Evolutionary conservation across 2,329 filamentous ascomycete genomes (phyloP).

Genomic region (Aschersonia sp.): DNA sequence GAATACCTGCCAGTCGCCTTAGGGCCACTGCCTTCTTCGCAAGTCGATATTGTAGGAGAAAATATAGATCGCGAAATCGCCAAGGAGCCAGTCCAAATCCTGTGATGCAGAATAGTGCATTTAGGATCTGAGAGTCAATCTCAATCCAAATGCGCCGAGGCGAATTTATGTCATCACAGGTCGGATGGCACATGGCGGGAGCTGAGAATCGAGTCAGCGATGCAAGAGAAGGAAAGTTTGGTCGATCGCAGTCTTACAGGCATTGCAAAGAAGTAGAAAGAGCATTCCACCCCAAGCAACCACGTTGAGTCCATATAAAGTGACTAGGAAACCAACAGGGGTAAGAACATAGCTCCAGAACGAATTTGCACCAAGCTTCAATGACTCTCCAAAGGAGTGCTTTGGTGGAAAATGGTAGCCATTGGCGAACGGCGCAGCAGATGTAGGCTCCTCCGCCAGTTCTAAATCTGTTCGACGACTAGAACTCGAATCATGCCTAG

Average conservation of each 20-base stretch:
- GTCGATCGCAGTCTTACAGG: slow-evolving; percentile 11
- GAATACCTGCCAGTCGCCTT: slow-evolving; percentile 57
- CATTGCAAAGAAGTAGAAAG: slow-evolving; percentile 70
- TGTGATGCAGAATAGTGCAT: slow-evolving; percentile 74
- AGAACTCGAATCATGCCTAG: slow-evolving; percentile 5
- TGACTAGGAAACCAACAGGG: slow-evolving; percentile 61
- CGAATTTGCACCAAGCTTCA: slow-evolving; percentile 39
- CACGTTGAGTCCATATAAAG: slow-evolving; percentile 67
- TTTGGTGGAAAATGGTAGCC: slow-evolving; percentile 52
- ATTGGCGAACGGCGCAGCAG: slow-evolving; percentile 37
- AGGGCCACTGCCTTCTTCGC: slow-evolving; percentile 38
- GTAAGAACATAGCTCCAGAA: slow-evolving; percentile 65
- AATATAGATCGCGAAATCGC: slow-evolving; percentile 71
- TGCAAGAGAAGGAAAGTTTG: background rate
- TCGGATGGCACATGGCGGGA: slow-evolving; percentile 57
- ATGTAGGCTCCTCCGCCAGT: slow-evolving; percentile 10
- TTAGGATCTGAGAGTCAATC: slow-evolving; percentile 65
- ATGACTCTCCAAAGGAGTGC: slow-evolving; percentile 44
- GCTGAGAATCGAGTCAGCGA: slow-evolving; percentile 13
- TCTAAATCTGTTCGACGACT: slow-evolving; percentile 8
- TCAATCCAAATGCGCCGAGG: slow-evolving; percentile 77
- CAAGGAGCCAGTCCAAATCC: slow-evolving; percentile 75
- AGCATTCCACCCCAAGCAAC: slow-evolving; percentile 88
- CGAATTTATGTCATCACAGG: slow-evolving; percentile 59
- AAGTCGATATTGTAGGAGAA: slow-evolving; percentile 50